These are phyloP conservation scores for Barnettozyma salicaria DNA, from an alignment of 805 yeast species.

Conservation along the genomic window DNA sequence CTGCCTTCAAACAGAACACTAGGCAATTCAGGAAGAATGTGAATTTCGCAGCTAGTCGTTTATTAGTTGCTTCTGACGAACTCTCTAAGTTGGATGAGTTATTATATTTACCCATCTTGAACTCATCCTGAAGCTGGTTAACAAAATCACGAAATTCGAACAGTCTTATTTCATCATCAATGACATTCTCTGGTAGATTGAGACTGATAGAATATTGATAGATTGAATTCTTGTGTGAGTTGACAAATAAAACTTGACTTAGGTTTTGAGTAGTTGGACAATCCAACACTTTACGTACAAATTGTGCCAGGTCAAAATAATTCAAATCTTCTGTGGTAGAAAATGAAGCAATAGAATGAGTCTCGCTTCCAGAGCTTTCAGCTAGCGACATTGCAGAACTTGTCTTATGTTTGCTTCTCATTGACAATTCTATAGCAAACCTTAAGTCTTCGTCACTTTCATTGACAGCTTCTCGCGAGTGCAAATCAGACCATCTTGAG, in stretches of 20 bases:
- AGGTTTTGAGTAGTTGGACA: background rate
- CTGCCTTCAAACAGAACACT: constrained; percentile 8
- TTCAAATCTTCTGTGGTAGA: background rate
- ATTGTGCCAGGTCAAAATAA: constrained; percentile 6
- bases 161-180: constrained; percentile 7
- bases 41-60: constrained; percentile 6
- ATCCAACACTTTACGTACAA: constrained; percentile 12
- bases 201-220: constrained; percentile 1
- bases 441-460: constrained; percentile 19
- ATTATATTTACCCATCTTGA: constrained; percentile 1
- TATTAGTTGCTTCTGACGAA: no score
- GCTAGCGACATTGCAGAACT: constrained; percentile 1
- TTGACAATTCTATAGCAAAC: constrained; percentile 1
- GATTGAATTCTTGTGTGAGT: constrained; percentile 10
- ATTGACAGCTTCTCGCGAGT: constrained; percentile 13
- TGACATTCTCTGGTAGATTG: background rate
- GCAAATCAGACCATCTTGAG: constrained; percentile 14
- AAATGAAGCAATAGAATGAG: constrained; percentile 7
- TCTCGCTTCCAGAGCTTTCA: constrained; percentile 15
- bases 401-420: background rate
- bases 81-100: constrained; percentile 1
- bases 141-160: constrained; percentile 9
- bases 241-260: constrained; percentile 9
- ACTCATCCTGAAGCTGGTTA: constrained; percentile 9
- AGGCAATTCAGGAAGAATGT: constrained; percentile 9